Conservation (phyloP, 306 rosid species). For the Amphicarpaea edgeworthii region DNA sequence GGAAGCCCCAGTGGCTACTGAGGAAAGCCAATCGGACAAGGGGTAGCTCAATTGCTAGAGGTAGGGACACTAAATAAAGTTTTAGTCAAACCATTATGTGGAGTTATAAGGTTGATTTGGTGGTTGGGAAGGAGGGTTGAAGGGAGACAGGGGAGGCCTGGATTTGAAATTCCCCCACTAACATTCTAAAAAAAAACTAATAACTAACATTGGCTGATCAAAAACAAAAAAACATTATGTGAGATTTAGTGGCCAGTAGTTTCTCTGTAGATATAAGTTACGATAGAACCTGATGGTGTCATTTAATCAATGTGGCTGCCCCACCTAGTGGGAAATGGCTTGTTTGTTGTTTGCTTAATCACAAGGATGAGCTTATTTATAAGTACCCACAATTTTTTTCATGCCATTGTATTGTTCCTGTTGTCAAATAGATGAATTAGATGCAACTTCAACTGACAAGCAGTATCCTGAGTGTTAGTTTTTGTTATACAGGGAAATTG, state of each 20-base stretch:
- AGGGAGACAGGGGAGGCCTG: too few relatives aligned
- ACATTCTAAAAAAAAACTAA: too few relatives aligned
- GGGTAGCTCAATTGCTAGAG: not conserved
- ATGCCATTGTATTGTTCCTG: conserved; percentile 3
- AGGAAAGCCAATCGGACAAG: not conserved
- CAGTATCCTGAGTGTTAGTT: conserved; percentile 4
- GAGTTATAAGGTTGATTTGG: too few relatives aligned
- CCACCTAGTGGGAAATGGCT: not conserved
- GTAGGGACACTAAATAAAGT: not conserved
- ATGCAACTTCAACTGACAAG: not conserved
- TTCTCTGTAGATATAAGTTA: not conserved
- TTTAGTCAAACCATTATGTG: not conserved
- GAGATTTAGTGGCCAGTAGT: not conserved
- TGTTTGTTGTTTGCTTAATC: not conserved
- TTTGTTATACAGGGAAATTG: conserved; percentile 59
- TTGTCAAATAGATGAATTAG: conserved; percentile 25
- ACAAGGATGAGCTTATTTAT: not conserved
- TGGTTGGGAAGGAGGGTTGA: too few relatives aligned
- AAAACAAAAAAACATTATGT: too few relatives aligned
- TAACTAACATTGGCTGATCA: too few relatives aligned
- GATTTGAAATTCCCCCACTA: too few relatives aligned
- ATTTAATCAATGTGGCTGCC: not conserved
- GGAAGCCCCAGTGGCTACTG: not conserved
- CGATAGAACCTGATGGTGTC: not conserved
- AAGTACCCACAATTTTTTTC: conserved; percentile 6